Conservation (phyloP, 257 asterid genomes). For the Nicotiana obtusifolia region DNA sequence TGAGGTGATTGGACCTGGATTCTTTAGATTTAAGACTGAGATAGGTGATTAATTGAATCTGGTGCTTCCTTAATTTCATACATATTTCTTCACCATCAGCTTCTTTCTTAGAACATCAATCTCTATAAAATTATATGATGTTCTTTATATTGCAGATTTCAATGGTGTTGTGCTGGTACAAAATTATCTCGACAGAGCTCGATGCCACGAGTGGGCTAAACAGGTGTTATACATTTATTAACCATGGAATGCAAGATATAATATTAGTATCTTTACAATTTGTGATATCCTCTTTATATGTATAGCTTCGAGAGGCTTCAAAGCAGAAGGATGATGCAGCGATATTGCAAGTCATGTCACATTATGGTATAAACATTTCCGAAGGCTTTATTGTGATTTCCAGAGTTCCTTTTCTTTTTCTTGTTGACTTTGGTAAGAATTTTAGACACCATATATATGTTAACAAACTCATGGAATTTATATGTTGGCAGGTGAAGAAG, state of each 20-base stretch:
- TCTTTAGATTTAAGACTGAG: slow-evolving; percentile 93
- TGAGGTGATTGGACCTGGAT: slow-evolving; percentile 99
- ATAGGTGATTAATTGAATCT: slow-evolving; percentile 56
- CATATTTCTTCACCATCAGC: not conserved
- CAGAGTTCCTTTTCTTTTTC: not conserved
- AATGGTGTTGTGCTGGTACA: slow-evolving; percentile 90
- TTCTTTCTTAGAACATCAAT: not conserved
- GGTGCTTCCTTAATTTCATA: not conserved
- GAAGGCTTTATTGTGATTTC: not conserved
- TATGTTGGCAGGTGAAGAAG: slow-evolving; percentile 76
- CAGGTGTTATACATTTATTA: slow-evolving; percentile 49
- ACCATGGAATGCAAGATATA: not conserved
- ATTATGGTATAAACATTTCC: slow-evolving; percentile 49
- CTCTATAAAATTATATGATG: no score
- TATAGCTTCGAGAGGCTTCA: slow-evolving; percentile 79
- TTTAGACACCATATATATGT: not conserved
- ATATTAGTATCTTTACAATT: no score
- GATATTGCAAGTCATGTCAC: slow-evolving; percentile 69
- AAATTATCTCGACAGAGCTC: slow-evolving; percentile 72
- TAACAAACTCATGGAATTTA: not conserved
- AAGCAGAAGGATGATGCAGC: slow-evolving; percentile 51
- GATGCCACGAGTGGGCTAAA: slow-evolving; percentile 88
- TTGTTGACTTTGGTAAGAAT: not conserved
- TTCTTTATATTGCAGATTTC: slow-evolving; percentile 59
- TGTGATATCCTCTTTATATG: no score